Evolutionary conservation across 2,329 filamentous ascomycete species (phyloP).

Genomic region (Arthrobotrys pseudoclavata): DNA sequence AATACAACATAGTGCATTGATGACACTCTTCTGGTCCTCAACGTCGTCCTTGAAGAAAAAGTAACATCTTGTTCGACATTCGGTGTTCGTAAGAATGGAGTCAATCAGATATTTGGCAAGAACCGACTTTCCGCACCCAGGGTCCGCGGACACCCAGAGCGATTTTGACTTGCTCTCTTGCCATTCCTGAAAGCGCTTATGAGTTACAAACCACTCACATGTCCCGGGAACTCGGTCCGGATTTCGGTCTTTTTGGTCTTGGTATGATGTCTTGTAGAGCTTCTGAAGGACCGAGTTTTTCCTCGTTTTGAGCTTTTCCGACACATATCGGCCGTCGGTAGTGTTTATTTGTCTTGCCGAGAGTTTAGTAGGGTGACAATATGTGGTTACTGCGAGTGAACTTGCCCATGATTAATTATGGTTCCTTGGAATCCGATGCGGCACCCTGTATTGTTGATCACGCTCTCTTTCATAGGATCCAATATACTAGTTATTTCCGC

Average conservation of each 20-base stretch:
- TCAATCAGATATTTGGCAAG: slow-evolving; percentile 66
- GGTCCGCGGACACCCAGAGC: slow-evolving; percentile 67
- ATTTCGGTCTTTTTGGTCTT: slow-evolving; percentile 21
- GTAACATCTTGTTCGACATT: slow-evolving; percentile 17
- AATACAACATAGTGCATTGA: slow-evolving; percentile 65
- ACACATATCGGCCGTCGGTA: neutral
- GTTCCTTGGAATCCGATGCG: slow-evolving; percentile 5
- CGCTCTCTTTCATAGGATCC: neutral
- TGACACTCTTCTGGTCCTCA: slow-evolving; percentile 40
- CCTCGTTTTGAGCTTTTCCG: neutral
- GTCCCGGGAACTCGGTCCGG: slow-evolving; percentile 3
- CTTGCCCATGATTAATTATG: slow-evolving; percentile 4
- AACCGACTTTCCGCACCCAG: slow-evolving; percentile 69
- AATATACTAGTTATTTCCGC: neutral
- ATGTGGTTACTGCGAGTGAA: neutral
- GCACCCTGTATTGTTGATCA: neutral
- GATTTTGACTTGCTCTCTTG: slow-evolving; percentile 59
- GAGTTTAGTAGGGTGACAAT: neutral
- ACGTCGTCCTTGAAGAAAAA: slow-evolving; percentile 25
- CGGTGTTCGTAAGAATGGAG: slow-evolving; percentile 60
- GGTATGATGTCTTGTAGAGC: slow-evolving; percentile 1
- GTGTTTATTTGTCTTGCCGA: neutral
- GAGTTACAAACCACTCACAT: slow-evolving; percentile 14
- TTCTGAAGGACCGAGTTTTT: neutral
- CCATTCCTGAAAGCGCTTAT: slow-evolving; percentile 1